Evolutionary conservation across 139 green algal genomes (phyloP).

Genomic region (Parachlorella kessleri): DNA sequence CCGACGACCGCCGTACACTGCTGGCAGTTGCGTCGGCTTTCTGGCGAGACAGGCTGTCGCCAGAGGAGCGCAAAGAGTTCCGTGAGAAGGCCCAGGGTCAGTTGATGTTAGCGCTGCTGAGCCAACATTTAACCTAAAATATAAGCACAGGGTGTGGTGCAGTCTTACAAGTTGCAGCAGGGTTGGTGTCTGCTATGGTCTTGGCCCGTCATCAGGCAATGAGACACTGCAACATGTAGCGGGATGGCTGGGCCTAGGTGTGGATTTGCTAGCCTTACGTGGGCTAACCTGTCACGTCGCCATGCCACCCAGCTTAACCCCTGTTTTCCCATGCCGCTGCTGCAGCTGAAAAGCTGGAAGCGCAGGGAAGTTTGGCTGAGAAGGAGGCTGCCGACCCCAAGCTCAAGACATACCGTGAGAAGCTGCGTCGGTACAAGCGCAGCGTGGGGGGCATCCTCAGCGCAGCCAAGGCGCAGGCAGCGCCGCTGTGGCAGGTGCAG

Average conservation of each 20-base stretch:
- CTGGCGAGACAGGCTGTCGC: slow-evolving; percentile 23
- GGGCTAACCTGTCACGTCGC: too few species aligned
- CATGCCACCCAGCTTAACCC: too few species aligned
- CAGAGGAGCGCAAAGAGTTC: slow-evolving; percentile 24
- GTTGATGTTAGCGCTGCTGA: too few species aligned
- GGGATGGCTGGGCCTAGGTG: too few species aligned
- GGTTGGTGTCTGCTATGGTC: too few species aligned
- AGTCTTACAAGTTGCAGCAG: too few species aligned
- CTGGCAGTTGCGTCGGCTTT: slow-evolving; percentile 6
- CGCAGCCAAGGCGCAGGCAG: not conserved
- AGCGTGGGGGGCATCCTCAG: slow-evolving; percentile 7
- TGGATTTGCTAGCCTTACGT: too few species aligned
- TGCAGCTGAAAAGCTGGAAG: not conserved
- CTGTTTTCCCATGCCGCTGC: not conserved
- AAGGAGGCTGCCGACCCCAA: slow-evolving; percentile 20
- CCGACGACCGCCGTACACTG: slow-evolving; percentile 13
- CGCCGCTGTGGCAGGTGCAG: slow-evolving; percentile 25
- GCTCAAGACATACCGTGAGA: slow-evolving; percentile 20
- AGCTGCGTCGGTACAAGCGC: slow-evolving; percentile 34
- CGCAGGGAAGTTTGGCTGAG: not conserved
- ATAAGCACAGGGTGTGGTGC: too few species aligned
- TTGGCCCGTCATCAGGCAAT: too few species aligned
- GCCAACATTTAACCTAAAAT: too few species aligned
- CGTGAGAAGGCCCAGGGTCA: slow-evolving; percentile 2
- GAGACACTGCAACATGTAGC: too few species aligned